Base-by-base conservation (phyloP, 177 flowering plant genomes). In the Vitis hybrid region DNA sequence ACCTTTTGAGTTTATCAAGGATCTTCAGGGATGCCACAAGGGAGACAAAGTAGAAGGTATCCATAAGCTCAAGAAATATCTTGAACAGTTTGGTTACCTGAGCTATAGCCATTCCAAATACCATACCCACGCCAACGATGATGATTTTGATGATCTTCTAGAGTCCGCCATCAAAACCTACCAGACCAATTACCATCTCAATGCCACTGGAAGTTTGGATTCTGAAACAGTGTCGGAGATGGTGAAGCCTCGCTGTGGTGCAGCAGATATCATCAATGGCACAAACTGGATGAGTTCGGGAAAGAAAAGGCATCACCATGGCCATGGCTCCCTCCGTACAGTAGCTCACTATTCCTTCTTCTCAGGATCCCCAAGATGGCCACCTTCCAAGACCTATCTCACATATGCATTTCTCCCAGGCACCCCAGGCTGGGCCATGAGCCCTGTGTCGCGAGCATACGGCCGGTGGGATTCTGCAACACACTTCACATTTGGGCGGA, bases 161-260 rank as follows among this genome's bases (percentile, higher is more conserved):
- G 84, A 79, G 68, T 60, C 70, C 0, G 87, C 86, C 8, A 13
- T 86, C 72, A 82, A 74, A 49, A 75, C 76, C 1, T 84, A 82
- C 74, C 86, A 86, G 60, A 52, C 27, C 9, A 74, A 79, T 49
- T 77, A 66, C 72, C 62, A 76, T 24, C 70, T 86, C 19, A 75
- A 82, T 3, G 40, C 21, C 55, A 84, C 78, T 11, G 84, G 87
- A 11, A 54, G 55, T 15, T 72, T 84, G 32, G 81, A 84, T 62
- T 30, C 35, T 0, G 21, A 66, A 9, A 84, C 83, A 0, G 60
- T 86, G 15, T 11, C 50, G 0, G 59, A 62, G 18, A 74, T 83
- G 74, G 57, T 59, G 19, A 40, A 0, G 35, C 81, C 89, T 0
- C 56, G 83, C 5, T 86, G 87, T 32, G 85, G 84, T 0, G 66